These are phyloP conservation scores for Hansenula sp. DNA, from an alignment of 1,139 yeast genomes.

Conservation along the genomic window DNA sequence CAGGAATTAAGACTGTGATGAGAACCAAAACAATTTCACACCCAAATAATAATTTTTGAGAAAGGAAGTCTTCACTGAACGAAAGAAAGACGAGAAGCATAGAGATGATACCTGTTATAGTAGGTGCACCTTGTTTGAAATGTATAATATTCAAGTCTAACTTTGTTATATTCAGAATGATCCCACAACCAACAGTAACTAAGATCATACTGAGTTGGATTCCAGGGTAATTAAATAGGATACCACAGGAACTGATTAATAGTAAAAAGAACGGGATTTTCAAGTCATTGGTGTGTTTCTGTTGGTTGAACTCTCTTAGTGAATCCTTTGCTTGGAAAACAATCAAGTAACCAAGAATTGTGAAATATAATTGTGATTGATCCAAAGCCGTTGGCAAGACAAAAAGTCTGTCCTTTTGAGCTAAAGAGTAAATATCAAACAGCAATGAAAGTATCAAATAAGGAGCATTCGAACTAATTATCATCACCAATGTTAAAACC, in stretches of 20 bases:
- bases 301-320: slow-evolving; percentile 14
- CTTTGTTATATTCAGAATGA: slow-evolving; percentile 13
- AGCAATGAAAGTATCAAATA: slow-evolving; percentile 6
- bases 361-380: slow-evolving; percentile 6
- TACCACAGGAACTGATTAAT: slow-evolving; percentile 22
- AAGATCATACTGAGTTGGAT: slow-evolving; percentile 25
- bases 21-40: slow-evolving; percentile 14
- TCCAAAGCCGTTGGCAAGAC: slow-evolving; percentile 3
- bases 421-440: slow-evolving; percentile 11
- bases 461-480: slow-evolving; percentile 11
- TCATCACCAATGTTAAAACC: slow-evolving; percentile 14
- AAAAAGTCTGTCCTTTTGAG: slow-evolving; percentile 2
- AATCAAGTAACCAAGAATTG: slow-evolving; percentile 8
- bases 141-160: slow-evolving; percentile 10
- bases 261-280: slow-evolving; percentile 20
- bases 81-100: slow-evolving; percentile 30
- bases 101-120: slow-evolving; percentile 26
- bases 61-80: slow-evolving; percentile 19
- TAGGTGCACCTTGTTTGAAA: slow-evolving; percentile 20
- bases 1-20: slow-evolving; percentile 11
- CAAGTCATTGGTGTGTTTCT: slow-evolving; percentile 4
- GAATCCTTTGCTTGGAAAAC: slow-evolving; percentile 11
- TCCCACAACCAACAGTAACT: slow-evolving; percentile 21
- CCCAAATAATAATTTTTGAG: slow-evolving; percentile 7
- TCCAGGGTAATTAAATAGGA: slow-evolving; percentile 21